Evolutionary conservation across 2,329 filamentous ascomycete genomes (phyloP), one percentile per base, ranked within the genome.

Genomic region (Tetracladium maxilliforme): DNA sequence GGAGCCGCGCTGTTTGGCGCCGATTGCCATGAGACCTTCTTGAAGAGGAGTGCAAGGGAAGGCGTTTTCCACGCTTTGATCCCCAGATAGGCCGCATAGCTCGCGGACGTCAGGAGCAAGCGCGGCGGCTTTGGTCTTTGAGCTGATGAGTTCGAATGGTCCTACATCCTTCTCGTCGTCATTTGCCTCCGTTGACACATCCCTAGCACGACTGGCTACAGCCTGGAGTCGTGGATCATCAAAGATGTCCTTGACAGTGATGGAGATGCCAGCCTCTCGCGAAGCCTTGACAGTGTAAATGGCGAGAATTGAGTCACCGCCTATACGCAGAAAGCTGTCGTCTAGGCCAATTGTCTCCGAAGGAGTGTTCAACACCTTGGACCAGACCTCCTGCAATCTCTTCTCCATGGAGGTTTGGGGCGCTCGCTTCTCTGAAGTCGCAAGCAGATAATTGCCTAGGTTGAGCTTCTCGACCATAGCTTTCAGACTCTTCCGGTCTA

Each of bases 261-360:
- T 11, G n/a, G 19, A 24, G 11, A 39, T 23, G 10, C 25, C 28
- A 4, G 30, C 23, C 14, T 27, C 29, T 7, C 21, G 15, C 14
- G 31, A 33, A 13, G 28, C 23, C 11, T 22, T 21, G 16, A 26
- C 29, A 9, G 38, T 31, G 13, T 33, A 29, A 31, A 61, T 61
- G 1, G 55, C 56, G 4, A 44, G 33, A 7, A 61, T 46, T 1
- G 56, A 60, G 24, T 61, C 55, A 11, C 56, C 57, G 8, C 56
- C 57, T 4, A 58, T 37, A 12, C 47, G 41, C 23, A 61, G 56
- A 40, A 61, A 61, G 26, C 44, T 52, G 30, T 53, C 49, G 10
- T 40, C 40, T 1, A 37, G 38, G 20, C 40, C 39, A 29, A 63
- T 60, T 8, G 28, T 7, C 19, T 56, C 39, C 3, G 43, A 28